These are phyloP conservation scores for Wickerhamiella galacta DNA, from an alignment of 805 yeast species.

Conservation along the genomic window DNA sequence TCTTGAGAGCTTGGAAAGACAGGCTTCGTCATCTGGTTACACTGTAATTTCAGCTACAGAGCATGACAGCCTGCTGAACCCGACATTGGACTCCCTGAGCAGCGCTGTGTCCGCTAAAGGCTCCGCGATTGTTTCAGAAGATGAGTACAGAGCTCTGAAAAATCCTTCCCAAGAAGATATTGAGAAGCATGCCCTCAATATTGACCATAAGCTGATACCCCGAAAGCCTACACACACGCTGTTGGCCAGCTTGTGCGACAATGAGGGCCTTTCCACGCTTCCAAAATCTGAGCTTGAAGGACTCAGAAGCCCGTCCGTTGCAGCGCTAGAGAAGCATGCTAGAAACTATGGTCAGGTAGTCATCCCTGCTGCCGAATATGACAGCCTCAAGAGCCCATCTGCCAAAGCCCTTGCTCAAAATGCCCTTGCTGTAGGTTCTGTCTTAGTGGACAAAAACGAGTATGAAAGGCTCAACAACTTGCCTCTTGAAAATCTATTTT, in stretches of 20 bases:
- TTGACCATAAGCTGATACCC: no score
- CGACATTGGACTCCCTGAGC: neutral
- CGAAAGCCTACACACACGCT: no score
- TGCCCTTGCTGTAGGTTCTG: neutral
- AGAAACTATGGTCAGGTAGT: neutral
- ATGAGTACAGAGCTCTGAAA: neutral
- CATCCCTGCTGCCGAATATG: constrained; percentile 2
- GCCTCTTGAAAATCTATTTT: no score
- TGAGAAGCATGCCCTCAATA: neutral
- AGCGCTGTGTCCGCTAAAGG: neutral
- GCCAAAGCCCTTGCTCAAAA: neutral
- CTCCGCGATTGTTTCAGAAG: neutral
- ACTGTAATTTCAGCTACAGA: neutral
- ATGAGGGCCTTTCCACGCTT: no score
- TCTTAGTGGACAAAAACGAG: no score
- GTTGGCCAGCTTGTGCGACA: no score
- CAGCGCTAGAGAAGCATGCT: neutral
- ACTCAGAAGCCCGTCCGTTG: constrained; percentile 2
- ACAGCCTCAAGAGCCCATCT: neutral
- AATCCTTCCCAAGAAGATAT: neutral
- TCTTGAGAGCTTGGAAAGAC: neutral
- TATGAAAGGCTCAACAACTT: no score
- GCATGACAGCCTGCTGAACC: neutral
- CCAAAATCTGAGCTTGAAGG: neutral
- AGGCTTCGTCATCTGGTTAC: neutral